These are phyloP conservation scores for Tylopilus cervinicoccineus DNA, from an alignment of 768 basidiomycete species.

Conservation along the genomic window DNA sequence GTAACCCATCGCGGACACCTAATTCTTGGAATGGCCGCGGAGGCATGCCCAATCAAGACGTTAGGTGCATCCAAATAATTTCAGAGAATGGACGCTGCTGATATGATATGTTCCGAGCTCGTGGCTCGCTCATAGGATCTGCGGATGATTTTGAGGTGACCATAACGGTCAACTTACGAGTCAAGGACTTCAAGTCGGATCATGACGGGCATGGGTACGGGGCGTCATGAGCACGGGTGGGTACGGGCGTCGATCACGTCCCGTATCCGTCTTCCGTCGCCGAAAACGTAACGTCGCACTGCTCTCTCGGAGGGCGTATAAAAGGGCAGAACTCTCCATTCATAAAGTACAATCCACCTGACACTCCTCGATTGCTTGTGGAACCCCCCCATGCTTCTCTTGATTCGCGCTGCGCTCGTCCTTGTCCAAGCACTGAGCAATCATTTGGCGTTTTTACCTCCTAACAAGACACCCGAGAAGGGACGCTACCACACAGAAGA, in stretches of 20 bases:
- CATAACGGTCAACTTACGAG: background rate
- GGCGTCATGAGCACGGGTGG: background rate
- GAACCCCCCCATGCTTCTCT: conserved; percentile 39
- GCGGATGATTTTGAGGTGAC: background rate
- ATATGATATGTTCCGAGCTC: background rate
- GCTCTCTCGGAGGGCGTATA: conserved; percentile 13
- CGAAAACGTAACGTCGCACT: conserved; percentile 1
- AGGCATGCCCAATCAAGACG: background rate
- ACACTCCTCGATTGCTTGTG: background rate
- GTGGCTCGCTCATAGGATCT: background rate
- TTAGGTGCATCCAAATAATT: too few species aligned
- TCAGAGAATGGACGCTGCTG: too few species aligned
- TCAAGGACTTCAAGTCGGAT: background rate
- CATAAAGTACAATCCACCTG: background rate
- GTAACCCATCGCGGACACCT: background rate
- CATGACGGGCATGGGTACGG: conserved; percentile 3
- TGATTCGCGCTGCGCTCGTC: conserved; percentile 43
- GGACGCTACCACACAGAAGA: conserved; percentile 52
- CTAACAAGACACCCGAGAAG: conserved; percentile 50
- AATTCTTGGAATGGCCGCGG: conserved; percentile 5
- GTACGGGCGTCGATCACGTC: conserved; percentile 3
- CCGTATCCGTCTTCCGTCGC: background rate
- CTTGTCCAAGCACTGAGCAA: conserved; percentile 47
- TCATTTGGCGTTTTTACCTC: conserved; percentile 51
- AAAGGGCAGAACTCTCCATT: conserved; percentile 3